Evolutionary conservation across 495 filamentous ascomycete species (phyloP).

Genomic region (Staphylotrichum longicolle): DNA sequence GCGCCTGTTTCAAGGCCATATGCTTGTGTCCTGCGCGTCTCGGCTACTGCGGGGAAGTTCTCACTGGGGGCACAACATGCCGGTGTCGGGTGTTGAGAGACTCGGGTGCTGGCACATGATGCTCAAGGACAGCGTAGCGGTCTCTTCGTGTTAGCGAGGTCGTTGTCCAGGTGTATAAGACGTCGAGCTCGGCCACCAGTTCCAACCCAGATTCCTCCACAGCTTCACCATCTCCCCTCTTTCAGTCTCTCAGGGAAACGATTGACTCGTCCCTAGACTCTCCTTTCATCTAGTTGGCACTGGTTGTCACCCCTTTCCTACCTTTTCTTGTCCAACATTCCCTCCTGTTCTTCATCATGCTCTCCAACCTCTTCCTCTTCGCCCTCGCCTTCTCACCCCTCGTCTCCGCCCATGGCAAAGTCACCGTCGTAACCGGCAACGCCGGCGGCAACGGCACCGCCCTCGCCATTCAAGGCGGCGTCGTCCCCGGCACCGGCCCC

Average conservation of each 20-base stretch:
- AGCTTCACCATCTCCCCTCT: neutral
- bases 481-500: slow-evolving; percentile 25
- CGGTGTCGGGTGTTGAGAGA: too few species aligned
- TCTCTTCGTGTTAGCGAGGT: too few species aligned
- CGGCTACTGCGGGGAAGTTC: neutral
- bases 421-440: slow-evolving; percentile 28
- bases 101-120: too few species aligned
- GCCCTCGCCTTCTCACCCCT: slow-evolving; percentile 23
- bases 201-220: slow-evolving; percentile 1
- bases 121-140: too few species aligned
- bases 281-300: slow-evolving; percentile 6
- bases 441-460: slow-evolving; percentile 32
- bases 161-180: neutral
- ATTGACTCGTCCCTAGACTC: slow-evolving; percentile 13
- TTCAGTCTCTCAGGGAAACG: neutral
- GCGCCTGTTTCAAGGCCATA: slow-evolving; percentile 3
- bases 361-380: slow-evolving; percentile 17
- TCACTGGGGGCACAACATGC: too few species aligned
- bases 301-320: neutral
- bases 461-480: slow-evolving; percentile 28
- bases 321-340: too few species aligned
- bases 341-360: slow-evolving; percentile 15
- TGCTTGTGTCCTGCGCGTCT: neutral
- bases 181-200: neutral
- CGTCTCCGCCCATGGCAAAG: slow-evolving; percentile 33